Evolutionary conservation across 164 flowering plant species (phyloP), one percentile per base, ranked within the genome.

Genomic region (Vitis rotundifolia): DNA sequence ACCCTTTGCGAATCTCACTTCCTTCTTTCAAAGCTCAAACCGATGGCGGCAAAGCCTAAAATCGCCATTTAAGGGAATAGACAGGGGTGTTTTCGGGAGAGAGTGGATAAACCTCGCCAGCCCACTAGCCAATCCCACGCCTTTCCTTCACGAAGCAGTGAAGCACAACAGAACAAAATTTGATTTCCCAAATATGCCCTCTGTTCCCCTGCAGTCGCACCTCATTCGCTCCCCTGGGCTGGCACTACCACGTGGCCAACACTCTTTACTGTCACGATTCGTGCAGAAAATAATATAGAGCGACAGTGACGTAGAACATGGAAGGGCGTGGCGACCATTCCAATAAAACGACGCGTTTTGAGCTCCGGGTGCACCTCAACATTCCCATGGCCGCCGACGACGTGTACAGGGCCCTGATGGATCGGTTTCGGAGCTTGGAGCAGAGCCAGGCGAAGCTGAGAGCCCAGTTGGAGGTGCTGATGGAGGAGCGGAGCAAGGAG

Each of bases 401-500:
- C 28, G 49, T 71, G 18, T 76, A 79, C 77, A 37, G 66, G 48
- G 70, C 31, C 1, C 56, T 89, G 49, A 62, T 72, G 69, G 83
- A 71, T 63, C 80, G 90, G 71, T 85, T 83, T 52, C 75, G 64
- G 73, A 80, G 76, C 22, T 63, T 90, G 68, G 92, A 89, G 75
- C 78, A 70, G 75, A 83, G 87, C 73, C 88, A 92, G 49, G 70
- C 65, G 12, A 76, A 72, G 63, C 78, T 92, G 3, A 73, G 64
- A 47, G 81, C 84, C 71, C 82, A 86, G 81, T 64, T 88, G 13
- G 66, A 76, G 11, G 71, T 68, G 50, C 61, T 87, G 68, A 19
- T 70, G 53, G 54, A 47, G 52, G n/a, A 2, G 19, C 10, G 13
- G 74, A 18, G 67, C 16, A 52, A 15, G 31, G 55, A 16, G 61